Evolutionary conservation across 2,329 filamentous ascomycete genomes (phyloP).

Genomic region (Niveomyces coronatus): DNA sequence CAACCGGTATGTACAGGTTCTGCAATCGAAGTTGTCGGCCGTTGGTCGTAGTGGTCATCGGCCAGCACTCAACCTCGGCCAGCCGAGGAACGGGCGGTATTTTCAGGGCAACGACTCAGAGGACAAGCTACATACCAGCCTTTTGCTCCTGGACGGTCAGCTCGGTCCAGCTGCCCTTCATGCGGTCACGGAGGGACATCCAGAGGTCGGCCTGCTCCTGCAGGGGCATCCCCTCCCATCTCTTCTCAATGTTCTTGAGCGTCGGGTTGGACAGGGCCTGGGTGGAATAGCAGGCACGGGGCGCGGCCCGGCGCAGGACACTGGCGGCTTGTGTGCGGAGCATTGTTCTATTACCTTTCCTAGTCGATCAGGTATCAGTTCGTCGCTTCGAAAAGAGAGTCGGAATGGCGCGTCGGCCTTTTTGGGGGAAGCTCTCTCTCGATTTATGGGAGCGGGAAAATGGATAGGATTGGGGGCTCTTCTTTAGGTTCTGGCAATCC

Average conservation of each 20-base stretch:
- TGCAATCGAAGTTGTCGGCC: too few relatives aligned
- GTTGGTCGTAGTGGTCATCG: too few relatives aligned
- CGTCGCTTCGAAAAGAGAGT: too few relatives aligned
- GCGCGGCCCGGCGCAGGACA: conserved; percentile 40
- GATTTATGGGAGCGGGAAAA: conserved; percentile 14
- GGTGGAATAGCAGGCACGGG: conserved; percentile 50
- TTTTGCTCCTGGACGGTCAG: conserved; percentile 97
- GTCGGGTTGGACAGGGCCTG: conserved; percentile 98
- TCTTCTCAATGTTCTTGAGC: conserved; percentile 96
- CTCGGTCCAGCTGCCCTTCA: conserved; percentile 97
- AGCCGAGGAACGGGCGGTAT: conserved; percentile 26
- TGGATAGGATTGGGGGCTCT: conserved; percentile 13
- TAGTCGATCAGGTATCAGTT: conserved; percentile 7
- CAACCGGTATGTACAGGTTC: too few relatives aligned
- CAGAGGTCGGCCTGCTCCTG: conserved; percentile 99
- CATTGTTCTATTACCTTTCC: conserved; percentile 35
- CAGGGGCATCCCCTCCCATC: conserved; percentile 95
- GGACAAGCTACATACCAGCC: conserved; percentile 69
- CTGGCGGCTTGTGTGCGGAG: conserved; percentile 44
- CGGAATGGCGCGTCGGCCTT: conserved; percentile 25
- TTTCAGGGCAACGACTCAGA: conserved; percentile 16
- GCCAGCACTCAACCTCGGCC: conserved; percentile 14
- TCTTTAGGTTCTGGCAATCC: conserved; percentile 18
- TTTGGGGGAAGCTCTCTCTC: conserved; percentile 10
- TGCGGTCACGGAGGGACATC: conserved; percentile 96